These are phyloP conservation scores for Jamesozyma rosinii DNA, from an alignment of 805 yeast species.

Conservation along the genomic window DNA sequence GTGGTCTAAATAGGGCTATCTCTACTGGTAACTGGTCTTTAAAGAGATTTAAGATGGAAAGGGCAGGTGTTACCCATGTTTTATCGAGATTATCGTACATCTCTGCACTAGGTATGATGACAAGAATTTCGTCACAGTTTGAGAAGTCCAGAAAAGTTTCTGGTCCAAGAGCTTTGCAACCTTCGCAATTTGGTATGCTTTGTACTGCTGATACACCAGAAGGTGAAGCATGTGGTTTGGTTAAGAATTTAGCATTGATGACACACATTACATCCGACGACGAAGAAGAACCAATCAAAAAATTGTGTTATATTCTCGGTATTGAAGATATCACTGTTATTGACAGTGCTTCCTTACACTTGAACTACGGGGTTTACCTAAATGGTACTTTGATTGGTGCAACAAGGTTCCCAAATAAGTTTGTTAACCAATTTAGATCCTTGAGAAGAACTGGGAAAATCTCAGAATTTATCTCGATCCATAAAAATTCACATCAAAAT, in stretches of 20 bases:
- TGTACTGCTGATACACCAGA: conserved; percentile 99
- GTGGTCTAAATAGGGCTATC: conserved; percentile 90
- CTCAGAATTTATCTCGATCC: conserved; percentile 85
- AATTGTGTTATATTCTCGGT: conserved; percentile 72
- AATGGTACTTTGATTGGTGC: conserved; percentile 94
- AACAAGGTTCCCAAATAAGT: conserved; percentile 75
- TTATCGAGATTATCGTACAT: conserved; percentile 84
- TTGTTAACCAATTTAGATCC: conserved; percentile 67
- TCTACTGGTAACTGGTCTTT: conserved; percentile 99
- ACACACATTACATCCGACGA: conserved; percentile 98
- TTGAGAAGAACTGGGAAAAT: conserved; percentile 78
- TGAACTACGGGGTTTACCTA: conserved; percentile 73
- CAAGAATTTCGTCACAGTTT: conserved; percentile 96
- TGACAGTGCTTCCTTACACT: conserved; percentile 76
- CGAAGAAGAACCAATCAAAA: conserved; percentile 81
- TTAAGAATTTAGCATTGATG: conserved; percentile 93
- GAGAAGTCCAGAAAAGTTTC: conserved; percentile 96
- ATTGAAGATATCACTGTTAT: conserved; percentile 76
- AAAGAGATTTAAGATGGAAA: conserved; percentile 97
- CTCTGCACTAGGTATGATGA: conserved; percentile 98
- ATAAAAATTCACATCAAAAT: conserved; percentile 77
- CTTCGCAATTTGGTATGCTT: conserved; percentile 97
- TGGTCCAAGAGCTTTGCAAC: conserved; percentile 97
- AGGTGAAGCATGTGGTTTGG: conserved; percentile 99
- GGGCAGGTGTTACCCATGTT: conserved; percentile 98